A percentile compares a stretch with the other conserved stretches of the same genome.
Evolutionary conservation across 2,329 filamentous ascomycete species (phyloP).

Genomic region (Trichoderma atroviride): DNA sequence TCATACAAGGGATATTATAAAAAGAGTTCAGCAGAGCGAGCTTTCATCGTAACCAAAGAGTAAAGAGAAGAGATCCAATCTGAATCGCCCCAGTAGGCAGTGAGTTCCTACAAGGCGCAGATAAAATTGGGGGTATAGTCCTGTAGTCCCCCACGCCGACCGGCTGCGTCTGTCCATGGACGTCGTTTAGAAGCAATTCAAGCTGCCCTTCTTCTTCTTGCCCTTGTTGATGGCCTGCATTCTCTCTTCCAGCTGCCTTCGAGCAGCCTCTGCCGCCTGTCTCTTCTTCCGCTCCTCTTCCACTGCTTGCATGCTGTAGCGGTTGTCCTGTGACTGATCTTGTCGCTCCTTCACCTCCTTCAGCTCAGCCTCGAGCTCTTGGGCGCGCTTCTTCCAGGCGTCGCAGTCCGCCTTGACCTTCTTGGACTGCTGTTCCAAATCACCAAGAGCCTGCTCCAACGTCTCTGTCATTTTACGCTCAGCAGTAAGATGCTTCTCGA

Average conservation of each 20-base stretch:
- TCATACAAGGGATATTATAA: slow-evolving; percentile 25
- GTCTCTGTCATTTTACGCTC: slow-evolving; percentile 96
- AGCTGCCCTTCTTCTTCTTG: slow-evolving; percentile 92
- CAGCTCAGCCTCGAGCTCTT: slow-evolving; percentile 71
- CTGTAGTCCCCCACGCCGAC: slow-evolving; percentile 15
- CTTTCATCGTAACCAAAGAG: slow-evolving; percentile 4
- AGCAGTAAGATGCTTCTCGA: slow-evolving; percentile 94
- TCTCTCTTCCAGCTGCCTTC: slow-evolving; percentile 86
- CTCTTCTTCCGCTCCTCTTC: slow-evolving; percentile 96
- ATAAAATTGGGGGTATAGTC: slow-evolving; percentile 26
- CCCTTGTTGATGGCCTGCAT: slow-evolving; percentile 88
- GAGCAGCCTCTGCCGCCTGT: slow-evolving; percentile 84
- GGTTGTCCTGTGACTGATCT: slow-evolving; percentile 56
- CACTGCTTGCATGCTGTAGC: slow-evolving; percentile 81
- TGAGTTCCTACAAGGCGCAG: slow-evolving; percentile 23
- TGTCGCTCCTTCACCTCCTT: slow-evolving; percentile 62
- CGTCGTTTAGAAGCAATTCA: slow-evolving; percentile 86
- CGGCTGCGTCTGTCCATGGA: neutral
- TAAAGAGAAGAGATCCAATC: slow-evolving; percentile 1
- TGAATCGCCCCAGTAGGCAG: neutral
- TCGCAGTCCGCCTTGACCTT: slow-evolving; percentile 91
- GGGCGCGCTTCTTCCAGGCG: slow-evolving; percentile 83
- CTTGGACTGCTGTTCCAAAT: slow-evolving; percentile 88
- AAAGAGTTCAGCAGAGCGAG: slow-evolving; percentile 1
- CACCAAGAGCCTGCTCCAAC: slow-evolving; percentile 91